Evolutionary conservation across 1,284 basidiomycete species (phyloP).

Genomic region (Apiotrichum siamense): DNA sequence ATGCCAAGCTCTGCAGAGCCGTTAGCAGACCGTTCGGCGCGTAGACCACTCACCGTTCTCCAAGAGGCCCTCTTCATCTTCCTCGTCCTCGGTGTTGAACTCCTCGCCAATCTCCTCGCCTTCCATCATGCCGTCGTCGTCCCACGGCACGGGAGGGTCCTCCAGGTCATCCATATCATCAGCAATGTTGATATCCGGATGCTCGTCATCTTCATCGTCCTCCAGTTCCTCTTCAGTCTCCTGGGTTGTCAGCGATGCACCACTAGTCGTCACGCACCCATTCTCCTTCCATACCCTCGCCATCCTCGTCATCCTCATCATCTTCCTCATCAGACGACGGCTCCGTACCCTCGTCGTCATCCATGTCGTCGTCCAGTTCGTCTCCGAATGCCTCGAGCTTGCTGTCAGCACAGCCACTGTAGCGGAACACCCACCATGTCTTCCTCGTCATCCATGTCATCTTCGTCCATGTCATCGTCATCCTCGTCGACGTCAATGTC

Average conservation of each 20-base stretch:
- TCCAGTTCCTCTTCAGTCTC: slow-evolving; percentile 32
- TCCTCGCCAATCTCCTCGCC: slow-evolving; percentile 25
- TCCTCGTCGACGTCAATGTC: slow-evolving; percentile 54
- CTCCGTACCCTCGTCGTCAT: slow-evolving; percentile 56
- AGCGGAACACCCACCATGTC: slow-evolving; percentile 22
- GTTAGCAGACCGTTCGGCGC: not conserved
- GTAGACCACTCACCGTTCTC: slow-evolving; percentile 55
- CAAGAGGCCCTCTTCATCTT: slow-evolving; percentile 57
- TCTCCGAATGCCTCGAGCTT: slow-evolving; percentile 28
- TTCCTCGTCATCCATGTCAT: slow-evolving; percentile 78
- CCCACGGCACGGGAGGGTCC: slow-evolving; percentile 25
- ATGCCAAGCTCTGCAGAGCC: slow-evolving; percentile 8
- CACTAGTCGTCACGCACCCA: slow-evolving; percentile 22
- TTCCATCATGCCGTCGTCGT: slow-evolving; percentile 51
- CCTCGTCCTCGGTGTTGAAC: slow-evolving; percentile 35
- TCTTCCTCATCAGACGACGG: slow-evolving; percentile 41
- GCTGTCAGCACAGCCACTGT: slow-evolving; percentile 2
- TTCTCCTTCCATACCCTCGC: slow-evolving; percentile 24
- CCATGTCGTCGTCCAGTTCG: slow-evolving; percentile 40
- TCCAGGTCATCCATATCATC: slow-evolving; percentile 26
- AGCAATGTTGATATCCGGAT: slow-evolving; percentile 10
- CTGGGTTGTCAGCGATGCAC: slow-evolving; percentile 2
- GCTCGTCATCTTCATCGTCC: slow-evolving; percentile 35
- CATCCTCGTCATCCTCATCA: slow-evolving; percentile 46
- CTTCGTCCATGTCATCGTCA: slow-evolving; percentile 69